Evolutionary conservation across 257 asterid genomes (phyloP).

Genomic region (Lantana camara): DNA sequence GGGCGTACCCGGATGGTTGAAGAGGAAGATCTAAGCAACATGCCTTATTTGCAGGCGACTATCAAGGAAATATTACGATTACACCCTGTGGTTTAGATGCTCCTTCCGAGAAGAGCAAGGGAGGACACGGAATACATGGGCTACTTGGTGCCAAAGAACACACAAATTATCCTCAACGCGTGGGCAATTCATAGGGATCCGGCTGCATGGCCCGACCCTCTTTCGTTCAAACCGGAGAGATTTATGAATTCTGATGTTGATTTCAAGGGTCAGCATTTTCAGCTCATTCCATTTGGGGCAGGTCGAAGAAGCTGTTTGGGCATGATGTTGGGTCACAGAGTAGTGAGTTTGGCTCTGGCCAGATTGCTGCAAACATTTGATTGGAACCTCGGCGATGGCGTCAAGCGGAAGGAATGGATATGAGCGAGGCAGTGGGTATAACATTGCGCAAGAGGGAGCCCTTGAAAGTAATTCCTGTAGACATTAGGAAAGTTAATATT

Average conservation of each 20-base stretch:
- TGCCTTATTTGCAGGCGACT: conserved; percentile 31
- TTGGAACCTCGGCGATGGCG: conserved; percentile 21
- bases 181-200: too few species aligned
- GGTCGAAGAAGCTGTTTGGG: conserved; percentile 45
- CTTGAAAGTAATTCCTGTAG: conserved; percentile 39
- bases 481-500: too few species aligned
- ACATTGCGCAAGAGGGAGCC: conserved; percentile 32
- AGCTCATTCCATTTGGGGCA: conserved; percentile 47
- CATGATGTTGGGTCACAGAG: conserved; percentile 40
- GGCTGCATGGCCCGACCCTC: conserved; percentile 42
- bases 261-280: conserved; percentile 43
- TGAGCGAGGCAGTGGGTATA: conserved; percentile 36
- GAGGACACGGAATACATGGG: conserved; percentile 33
- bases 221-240: conserved; percentile 48
- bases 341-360: conserved; percentile 36
- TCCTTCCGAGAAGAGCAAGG: conserved; percentile 29
- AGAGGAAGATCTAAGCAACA: conserved; percentile 24
- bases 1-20: conserved; percentile 21
- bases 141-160: conserved; percentile 26
- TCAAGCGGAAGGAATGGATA: conserved; percentile 27
- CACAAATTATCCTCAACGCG: conserved; percentile 31
- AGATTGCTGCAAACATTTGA: too few species aligned
- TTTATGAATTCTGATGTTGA: conserved; percentile 39
- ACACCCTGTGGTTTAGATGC: conserved; percentile 32
- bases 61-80: too few species aligned